These are phyloP conservation scores for Talaromyces islandicus DNA, from an alignment of 2,329 filamentous ascomycete genomes.

Conservation along the genomic window DNA sequence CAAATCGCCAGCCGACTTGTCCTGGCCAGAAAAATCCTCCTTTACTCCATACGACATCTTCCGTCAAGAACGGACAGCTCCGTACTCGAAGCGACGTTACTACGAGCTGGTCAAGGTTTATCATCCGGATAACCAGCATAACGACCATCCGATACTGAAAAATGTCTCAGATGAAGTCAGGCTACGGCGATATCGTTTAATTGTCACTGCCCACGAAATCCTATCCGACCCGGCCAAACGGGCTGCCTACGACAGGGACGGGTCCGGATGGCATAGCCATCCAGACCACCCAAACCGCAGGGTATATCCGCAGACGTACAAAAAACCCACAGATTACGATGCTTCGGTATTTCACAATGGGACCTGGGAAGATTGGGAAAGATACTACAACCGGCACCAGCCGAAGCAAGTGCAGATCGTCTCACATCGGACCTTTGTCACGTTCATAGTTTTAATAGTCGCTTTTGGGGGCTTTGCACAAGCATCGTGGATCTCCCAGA, in stretches of 20 bases:
- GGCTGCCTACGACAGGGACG: slow-evolving; percentile 73
- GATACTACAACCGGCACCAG: slow-evolving; percentile 59
- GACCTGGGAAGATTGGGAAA: slow-evolving; percentile 98
- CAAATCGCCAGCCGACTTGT: slow-evolving; percentile 23
- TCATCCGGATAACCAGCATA: slow-evolving; percentile 68
- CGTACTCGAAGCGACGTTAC: slow-evolving; percentile 78
- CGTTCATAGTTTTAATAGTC: slow-evolving; percentile 64
- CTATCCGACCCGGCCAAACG: slow-evolving; percentile 76
- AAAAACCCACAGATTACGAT: slow-evolving; percentile 23
- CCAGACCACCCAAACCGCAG: slow-evolving; percentile 20
- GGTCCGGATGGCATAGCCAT: slow-evolving; percentile 67
- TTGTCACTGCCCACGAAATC: slow-evolving; percentile 82
- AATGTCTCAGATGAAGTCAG: slow-evolving; percentile 56
- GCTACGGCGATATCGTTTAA: slow-evolving; percentile 82
- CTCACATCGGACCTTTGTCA: slow-evolving; percentile 72
- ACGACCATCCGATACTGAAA: slow-evolving; percentile 37
- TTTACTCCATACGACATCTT: slow-evolving; percentile 88
- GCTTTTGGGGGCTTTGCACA: slow-evolving; percentile 67
- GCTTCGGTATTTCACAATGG: slow-evolving; percentile 63
- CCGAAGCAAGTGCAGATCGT: slow-evolving; percentile 49
- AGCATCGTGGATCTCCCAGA: slow-evolving; percentile 60
- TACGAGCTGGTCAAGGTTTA: slow-evolving; percentile 93
- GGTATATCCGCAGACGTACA: slow-evolving; percentile 11
- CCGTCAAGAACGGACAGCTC: slow-evolving; percentile 51
- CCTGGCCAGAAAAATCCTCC: slow-evolving; percentile 38